A percentile compares a stretch with the other conserved stretches of the same genome.
Evolutionary conservation across 1,284 basidiomycete species (phyloP).

Genomic region (Athelia sp.): DNA sequence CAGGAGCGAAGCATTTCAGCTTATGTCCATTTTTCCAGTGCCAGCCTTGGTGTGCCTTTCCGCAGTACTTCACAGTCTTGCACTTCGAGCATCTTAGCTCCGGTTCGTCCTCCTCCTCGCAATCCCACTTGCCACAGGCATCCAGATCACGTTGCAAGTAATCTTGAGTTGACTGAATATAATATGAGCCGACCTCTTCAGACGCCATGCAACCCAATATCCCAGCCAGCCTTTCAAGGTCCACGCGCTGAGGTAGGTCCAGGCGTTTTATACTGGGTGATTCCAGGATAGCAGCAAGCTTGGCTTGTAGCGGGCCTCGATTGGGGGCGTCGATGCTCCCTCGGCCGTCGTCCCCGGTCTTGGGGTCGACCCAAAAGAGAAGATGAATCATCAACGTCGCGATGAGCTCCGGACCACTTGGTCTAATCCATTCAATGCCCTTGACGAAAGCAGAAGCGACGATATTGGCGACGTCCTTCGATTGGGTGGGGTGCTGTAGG

Average conservation of each 20-base stretch:
- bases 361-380: slow-evolving; percentile 18
- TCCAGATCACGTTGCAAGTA: too few species aligned
- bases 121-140: slow-evolving; percentile 6
- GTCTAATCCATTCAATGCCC: slow-evolving; percentile 12
- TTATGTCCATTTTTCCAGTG: slow-evolving; percentile 18
- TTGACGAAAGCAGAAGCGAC: slow-evolving; percentile 14
- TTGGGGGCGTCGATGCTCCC: slow-evolving; percentile 13
- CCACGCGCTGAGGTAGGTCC: too few species aligned
- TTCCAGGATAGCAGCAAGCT: too few species aligned
- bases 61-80: slow-evolving; percentile 13
- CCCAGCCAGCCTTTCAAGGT: too few species aligned
- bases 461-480: slow-evolving; percentile 12
- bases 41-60: slow-evolving; percentile 12
- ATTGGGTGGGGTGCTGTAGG: slow-evolving; percentile 8
- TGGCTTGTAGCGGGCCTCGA: too few species aligned
- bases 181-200: too few species aligned
- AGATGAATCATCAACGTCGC: slow-evolving; percentile 15
- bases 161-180: too few species aligned
- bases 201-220: too few species aligned
- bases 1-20: slow-evolving; percentile 10
- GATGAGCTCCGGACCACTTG: slow-evolving; percentile 13
- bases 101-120: slow-evolving; percentile 10
- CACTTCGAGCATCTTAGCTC: slow-evolving; percentile 13
- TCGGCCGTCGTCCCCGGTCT: slow-evolving; percentile 17
- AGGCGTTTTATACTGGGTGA: too few species aligned